Base-by-base conservation (phyloP, 345 rosid genomes). In the Anacardium occidentale region DNA sequence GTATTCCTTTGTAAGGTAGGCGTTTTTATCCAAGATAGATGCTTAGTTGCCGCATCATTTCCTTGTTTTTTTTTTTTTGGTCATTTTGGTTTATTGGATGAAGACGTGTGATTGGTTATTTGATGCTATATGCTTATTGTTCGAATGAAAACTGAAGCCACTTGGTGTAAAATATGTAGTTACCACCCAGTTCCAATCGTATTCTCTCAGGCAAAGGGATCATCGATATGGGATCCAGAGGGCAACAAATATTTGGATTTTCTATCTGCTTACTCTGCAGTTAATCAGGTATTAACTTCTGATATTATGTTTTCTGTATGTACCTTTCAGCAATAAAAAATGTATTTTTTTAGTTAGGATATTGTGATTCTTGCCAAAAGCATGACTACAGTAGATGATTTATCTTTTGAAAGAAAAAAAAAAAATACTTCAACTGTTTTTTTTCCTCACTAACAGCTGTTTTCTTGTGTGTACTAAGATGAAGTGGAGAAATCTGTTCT, bases 131-230 rank as follows among this genome's bases (percentile, higher is more conserved):
- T 20, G 44, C 32, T 55, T 25, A 3, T 58, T n/a, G 40, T 14
- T 66, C 10, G 18, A 62, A 15, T 42, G 14, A 42, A 61, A 48
- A 72, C 25, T 32, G 10, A 34, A 45, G 34, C 64, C 42, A 3
- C 17, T 69, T 74, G 50, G 62, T 75, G 74, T 56, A 62, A 77
- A 57, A 60, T 68, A 37, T 83, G 70, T 78, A 95, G 99, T 79
- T 95, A 95, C 82, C 99, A 95, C 74, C 99, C 99, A 48, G 85
- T 95, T 76, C 98, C 99, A 0, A 77, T 95, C 77, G 99, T 95
- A 70, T 95, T 95, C 80, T 86, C 97, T 76, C 91, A 87, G 55
- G 99, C 87, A n/a, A 89, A 84, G 68, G 98, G 99, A 48, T 87
- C 96, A 32, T 76, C 83, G 17, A 74, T 95, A 71, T 89, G 89